These are phyloP conservation scores for Ajuga chamaepitys DNA, from an alignment of 257 asterid species.

Conservation along the genomic window DNA sequence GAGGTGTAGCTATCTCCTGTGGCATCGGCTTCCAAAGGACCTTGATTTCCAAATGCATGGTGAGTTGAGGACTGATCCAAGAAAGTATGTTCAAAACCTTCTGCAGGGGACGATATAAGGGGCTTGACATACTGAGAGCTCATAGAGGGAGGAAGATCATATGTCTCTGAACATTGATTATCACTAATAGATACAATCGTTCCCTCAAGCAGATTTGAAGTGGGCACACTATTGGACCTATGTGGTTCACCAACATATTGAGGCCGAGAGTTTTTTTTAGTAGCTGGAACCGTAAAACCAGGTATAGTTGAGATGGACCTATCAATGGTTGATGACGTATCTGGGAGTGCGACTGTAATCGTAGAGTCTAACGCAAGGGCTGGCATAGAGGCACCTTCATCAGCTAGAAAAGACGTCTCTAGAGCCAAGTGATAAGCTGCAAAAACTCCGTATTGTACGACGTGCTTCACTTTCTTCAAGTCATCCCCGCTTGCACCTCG, in stretches of 20 bases:
- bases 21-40: conserved; percentile 11
- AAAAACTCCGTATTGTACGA: conserved; percentile 84
- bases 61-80: conserved; percentile 23
- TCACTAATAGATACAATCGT: conserved; percentile 25
- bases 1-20: conserved; percentile 17
- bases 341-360: conserved; percentile 74
- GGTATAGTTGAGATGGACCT: conserved; percentile 75
- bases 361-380: conserved; percentile 64
- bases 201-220: conserved; percentile 32
- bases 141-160: conserved; percentile 17
- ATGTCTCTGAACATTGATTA: conserved; percentile 22
- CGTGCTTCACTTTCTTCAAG: conserved; percentile 91
- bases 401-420: conserved; percentile 97
- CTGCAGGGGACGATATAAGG: conserved; percentile 27
- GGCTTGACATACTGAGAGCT: conserved; percentile 29
- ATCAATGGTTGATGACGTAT: conserved; percentile 54
- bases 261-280: conserved; percentile 37
- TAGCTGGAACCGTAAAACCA: conserved; percentile 40
- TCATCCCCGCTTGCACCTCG: conserved; percentile 89
- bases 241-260: conserved; percentile 44
- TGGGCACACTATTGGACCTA: conserved; percentile 51
- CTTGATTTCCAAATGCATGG: conserved; percentile 27
- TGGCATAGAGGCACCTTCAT: conserved; percentile 95
- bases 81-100: conserved; percentile 27
- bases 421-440: conserved; percentile 97